phyloP scores from a whole-genome alignment of 2,329 filamentous ascomycete species.

The Fusarium brachygibbosum region DNA sequence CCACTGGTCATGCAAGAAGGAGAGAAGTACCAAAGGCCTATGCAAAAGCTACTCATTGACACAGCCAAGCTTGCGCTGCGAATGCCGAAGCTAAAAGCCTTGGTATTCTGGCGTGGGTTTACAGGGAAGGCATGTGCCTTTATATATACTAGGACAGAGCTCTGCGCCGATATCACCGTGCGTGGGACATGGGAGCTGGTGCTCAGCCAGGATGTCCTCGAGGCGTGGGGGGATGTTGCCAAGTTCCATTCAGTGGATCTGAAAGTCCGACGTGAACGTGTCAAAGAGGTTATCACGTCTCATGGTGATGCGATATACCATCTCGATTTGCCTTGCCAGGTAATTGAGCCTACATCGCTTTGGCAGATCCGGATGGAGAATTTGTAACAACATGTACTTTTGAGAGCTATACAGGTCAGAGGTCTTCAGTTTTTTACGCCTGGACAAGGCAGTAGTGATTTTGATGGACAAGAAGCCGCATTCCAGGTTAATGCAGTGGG shows the following conservation, averaged over 20 bases:
- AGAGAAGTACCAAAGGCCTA: no score
- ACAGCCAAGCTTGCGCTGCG: neutral
- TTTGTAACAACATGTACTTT: no score
- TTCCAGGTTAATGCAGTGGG: no score
- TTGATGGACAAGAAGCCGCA: no score
- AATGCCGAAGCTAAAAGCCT: slow-evolving; percentile 3
- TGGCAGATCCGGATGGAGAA: slow-evolving; percentile 13
- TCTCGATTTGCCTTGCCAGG: slow-evolving; percentile 13
- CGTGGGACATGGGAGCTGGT: slow-evolving; percentile 11
- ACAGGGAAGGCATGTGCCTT: neutral
- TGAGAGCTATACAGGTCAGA: no score
- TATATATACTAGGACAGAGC: neutral
- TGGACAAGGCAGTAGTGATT: no score
- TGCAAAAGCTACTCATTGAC: neutral
- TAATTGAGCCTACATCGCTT: slow-evolving; percentile 16
- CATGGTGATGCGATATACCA: slow-evolving; percentile 9
- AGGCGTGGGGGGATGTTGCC: slow-evolving; percentile 2
- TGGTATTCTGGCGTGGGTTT: slow-evolving; percentile 5
- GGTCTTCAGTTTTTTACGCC: no score
- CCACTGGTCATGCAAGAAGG: neutral
- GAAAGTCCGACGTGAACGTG: neutral
- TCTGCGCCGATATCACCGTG: neutral
- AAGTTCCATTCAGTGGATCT: neutral
- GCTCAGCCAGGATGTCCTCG: neutral
- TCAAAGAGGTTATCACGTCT: neutral